Base-by-base conservation (phyloP, 192 early-diverging fungal genomes). In the Helicostylum pulchrum region DNA sequence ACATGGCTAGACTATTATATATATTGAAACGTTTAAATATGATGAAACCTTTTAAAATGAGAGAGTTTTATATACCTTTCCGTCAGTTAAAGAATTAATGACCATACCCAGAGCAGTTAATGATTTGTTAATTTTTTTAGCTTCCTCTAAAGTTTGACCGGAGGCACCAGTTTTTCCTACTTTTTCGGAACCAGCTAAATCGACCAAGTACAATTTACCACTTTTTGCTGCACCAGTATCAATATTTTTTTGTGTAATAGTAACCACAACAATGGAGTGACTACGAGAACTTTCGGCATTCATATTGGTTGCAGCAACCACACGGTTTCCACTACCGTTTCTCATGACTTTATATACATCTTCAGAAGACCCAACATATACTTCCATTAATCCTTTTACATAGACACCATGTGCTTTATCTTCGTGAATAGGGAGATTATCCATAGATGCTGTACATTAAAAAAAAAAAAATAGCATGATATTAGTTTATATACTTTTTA, bases 121-220 rank as follows among this genome's bases (percentile, higher is more conserved):
- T 0, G 94, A 97, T 78, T 95, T 97, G 83, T 99, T 99, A 83
- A 99, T 99, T 78, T 95, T 99, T 78, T 99, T 99, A 69, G 97
- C 97, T 71, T 99, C 97, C 73, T 99, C 97, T 21, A 99, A 77
- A 4, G 95, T 97, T 77, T 99, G 97, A 23, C 74, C 96, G 4
- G 94, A 92, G 7, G 97, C 97, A 54, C 94, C 96, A 36, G 97
- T 99, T 75, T 99, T 99, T 54, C 94, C 94, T 17, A 91, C 67
- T 79, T 98, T 99, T 82, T 99, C 96, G 17, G 95, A 98, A 68
- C 98, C 98, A 20, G 98, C 98, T 72, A 99, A 80, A 90, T 99
- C 98, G 39, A 98, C 98, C 49, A 99, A 80, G 56, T 90, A 98
- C 53, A 98, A 80, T 61, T 93, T 92, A 53, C 96, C 96, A 52